Evolutionary conservation across 257 asterid genomes (phyloP).

Genomic region (Jacaranda copaia): DNA sequence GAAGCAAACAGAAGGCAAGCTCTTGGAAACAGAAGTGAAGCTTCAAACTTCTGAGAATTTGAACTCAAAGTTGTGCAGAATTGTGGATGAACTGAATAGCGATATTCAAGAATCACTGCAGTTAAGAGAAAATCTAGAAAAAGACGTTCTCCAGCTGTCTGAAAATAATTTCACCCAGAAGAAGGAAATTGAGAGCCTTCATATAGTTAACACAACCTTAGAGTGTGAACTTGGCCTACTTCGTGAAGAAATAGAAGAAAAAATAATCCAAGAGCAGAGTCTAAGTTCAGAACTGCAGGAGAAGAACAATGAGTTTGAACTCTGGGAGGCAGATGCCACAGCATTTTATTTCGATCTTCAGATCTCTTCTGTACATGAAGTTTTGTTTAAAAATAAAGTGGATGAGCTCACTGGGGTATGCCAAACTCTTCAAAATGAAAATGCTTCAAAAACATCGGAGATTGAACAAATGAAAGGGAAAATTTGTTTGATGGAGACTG

Average conservation of each 20-base stretch:
- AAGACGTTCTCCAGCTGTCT: constrained; percentile 57
- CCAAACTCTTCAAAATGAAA: constrained; percentile 55
- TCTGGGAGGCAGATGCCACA: constrained; percentile 91
- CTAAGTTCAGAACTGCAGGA: constrained; percentile 63
- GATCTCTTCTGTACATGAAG: constrained; percentile 64
- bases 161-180: constrained; percentile 55
- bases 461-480: constrained; percentile 69
- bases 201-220: constrained; percentile 49
- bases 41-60: constrained; percentile 60
- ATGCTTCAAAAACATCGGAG: constrained; percentile 58
- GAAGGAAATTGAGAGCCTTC: constrained; percentile 66
- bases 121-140: constrained; percentile 56
- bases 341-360: constrained; percentile 86
- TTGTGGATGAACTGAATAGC: constrained; percentile 58
- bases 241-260: constrained; percentile 67
- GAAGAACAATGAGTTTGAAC: constrained; percentile 66
- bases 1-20: constrained; percentile 59
- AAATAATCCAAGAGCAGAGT: constrained; percentile 54
- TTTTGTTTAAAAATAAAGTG: constrained; percentile 68
- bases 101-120: constrained; percentile 59
- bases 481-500: constrained; percentile 65
- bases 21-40: constrained; percentile 58
- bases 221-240: constrained; percentile 60
- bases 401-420: constrained; percentile 73
- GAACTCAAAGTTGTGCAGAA: constrained; percentile 58